Base-by-base conservation (phyloP, 78 protist species). In the Dictyostelium citrinum region DNA sequence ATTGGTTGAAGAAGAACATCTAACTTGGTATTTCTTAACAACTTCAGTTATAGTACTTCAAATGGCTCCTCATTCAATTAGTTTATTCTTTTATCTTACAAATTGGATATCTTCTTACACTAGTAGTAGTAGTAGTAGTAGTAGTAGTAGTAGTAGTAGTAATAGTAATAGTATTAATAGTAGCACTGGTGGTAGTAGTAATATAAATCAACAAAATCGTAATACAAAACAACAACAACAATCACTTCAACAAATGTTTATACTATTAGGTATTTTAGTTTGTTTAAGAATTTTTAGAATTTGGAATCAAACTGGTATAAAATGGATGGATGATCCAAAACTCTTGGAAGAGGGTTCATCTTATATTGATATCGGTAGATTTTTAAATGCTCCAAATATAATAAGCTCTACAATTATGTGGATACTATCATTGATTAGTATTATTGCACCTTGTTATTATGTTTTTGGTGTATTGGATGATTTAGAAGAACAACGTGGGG, bases 1-100 rank as follows among this genome's bases (percentile, higher is more conserved):
- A 24, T 64, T 91, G 58, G 95, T 96, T 16, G 97, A 96, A 39
- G 97, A 96, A 37, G 97, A 96, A 55, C 97, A 96, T 41, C 41
- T 51, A 20, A 92, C 94, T 12, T 82, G 94, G 91, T 91, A 82
- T 72, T 96, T 35, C 35, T 37, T 83, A 11, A 80, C 95, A 4
- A 60, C 95, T 12, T 86, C 97, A 2, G 83, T 90, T 29, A 81
- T 90, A 35, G 5, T 88, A 35, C 37, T 76, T 17, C 93, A 88
- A 78, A 14, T 88, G 37, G 76, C 82, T 22, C 92, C 85, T 45
- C 91, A 82, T 33, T 76, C 93, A 14, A 45, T 84, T 24, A 49
- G 90, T n/a, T 10, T 76, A 8, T 81, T 84, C 58, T 75, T 16
- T 67, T 74, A 85, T 20, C n/a, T 78, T 17, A 88, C 81, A 11